phyloP scores from a whole-genome alignment of 2,329 filamentous ascomycete genomes.

The Mycosphaerelloides madeirae region DNA sequence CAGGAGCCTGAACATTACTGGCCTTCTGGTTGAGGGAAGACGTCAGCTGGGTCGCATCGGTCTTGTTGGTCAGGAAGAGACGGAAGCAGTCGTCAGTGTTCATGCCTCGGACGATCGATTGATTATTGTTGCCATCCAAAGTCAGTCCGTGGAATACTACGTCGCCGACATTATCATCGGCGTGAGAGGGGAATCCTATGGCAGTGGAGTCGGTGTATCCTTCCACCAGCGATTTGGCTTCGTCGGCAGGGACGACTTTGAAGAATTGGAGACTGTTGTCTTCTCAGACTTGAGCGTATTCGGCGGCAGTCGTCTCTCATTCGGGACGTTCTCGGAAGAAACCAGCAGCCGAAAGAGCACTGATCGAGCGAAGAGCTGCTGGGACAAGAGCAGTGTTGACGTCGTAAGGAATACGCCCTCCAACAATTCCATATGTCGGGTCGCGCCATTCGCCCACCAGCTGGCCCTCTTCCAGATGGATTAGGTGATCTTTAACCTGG shows the following conservation, averaged over 20 bases:
- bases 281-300: constrained; percentile 59
- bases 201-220: constrained; percentile 41
- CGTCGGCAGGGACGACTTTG: constrained; percentile 41
- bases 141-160: constrained; percentile 54
- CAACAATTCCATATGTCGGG: constrained; percentile 55
- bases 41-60: constrained; percentile 54
- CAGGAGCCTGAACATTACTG: constrained; percentile 53
- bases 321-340: constrained; percentile 48
- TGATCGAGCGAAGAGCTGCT: constrained; percentile 56
- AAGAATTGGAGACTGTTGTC: constrained; percentile 58
- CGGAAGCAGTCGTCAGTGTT: constrained; percentile 63
- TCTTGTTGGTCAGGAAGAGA: constrained; percentile 53
- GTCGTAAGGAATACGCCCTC: constrained; percentile 60
- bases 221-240: constrained; percentile 46
- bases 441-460: constrained; percentile 61
- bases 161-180: constrained; percentile 39
- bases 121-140: constrained; percentile 49
- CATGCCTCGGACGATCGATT: constrained; percentile 52
- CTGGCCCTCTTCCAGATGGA: constrained; percentile 53
- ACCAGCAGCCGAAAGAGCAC: constrained; percentile 46
- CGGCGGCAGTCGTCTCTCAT: constrained; percentile 45
- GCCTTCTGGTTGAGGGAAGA: constrained; percentile 54
- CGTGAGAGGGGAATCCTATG: constrained; percentile 43
- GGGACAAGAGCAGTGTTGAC: constrained; percentile 61
- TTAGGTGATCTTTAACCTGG: constrained; percentile 51